Conservation (phyloP, 805 yeast genomes). For the Pichia membranifaciens region DNA sequence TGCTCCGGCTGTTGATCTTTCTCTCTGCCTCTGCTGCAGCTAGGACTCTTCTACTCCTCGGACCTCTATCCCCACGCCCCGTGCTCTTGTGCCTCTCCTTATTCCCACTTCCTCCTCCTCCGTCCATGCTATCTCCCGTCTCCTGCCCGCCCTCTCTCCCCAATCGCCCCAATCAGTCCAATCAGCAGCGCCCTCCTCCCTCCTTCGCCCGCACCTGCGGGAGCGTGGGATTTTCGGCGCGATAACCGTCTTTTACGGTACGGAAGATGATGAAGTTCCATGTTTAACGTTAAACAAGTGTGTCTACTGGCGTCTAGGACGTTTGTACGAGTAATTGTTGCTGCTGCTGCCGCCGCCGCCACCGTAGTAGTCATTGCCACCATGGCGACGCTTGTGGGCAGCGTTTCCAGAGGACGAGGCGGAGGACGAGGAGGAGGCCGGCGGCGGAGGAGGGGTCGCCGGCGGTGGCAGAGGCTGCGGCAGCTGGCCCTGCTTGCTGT, state of each 20-base stretch:
- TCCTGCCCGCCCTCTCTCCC: neutral
- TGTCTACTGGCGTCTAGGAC: neutral
- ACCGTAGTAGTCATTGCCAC: neutral
- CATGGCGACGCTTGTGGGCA: conserved; percentile 4
- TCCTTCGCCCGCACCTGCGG: too few relatives aligned
- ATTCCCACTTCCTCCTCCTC: too few relatives aligned
- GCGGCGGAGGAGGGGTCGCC: conserved; percentile 5
- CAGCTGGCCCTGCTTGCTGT: neutral
- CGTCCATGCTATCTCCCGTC: too few relatives aligned
- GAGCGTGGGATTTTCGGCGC: too few relatives aligned
- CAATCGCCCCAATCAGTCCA: neutral
- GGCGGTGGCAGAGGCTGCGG: conserved; percentile 10
- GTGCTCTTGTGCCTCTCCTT: too few relatives aligned
- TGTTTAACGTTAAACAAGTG: too few relatives aligned
- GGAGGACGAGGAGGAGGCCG: neutral
- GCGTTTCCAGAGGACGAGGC: neutral
- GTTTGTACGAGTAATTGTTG: neutral
- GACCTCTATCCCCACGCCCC: too few relatives aligned
- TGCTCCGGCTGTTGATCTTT: too few relatives aligned
- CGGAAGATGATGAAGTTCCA: too few relatives aligned
- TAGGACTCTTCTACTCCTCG: too few relatives aligned
- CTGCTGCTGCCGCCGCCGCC: neutral
- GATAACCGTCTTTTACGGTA: too few relatives aligned
- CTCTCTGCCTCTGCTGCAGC: too few relatives aligned
- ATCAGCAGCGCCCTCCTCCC: neutral